Evolutionary conservation across 192 early-diverging fungal genomes (phyloP).

Genomic region (Coemansia sp.): DNA sequence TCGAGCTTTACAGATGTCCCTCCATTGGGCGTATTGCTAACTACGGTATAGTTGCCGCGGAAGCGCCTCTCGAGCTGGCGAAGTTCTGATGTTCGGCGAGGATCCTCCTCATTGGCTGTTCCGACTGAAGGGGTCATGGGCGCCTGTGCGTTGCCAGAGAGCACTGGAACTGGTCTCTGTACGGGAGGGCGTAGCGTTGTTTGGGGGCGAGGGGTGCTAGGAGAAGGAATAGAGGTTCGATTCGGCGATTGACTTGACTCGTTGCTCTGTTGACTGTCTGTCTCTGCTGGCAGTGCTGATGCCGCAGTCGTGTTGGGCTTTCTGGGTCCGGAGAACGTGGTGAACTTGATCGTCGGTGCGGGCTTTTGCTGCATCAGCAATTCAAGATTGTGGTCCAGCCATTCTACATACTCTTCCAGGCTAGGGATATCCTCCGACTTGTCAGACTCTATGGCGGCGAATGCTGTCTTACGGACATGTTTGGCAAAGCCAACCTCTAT

Average conservation of each 20-base stretch:
- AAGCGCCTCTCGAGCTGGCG: constrained; percentile 51
- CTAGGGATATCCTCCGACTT: constrained; percentile 16
- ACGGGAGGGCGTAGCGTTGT: constrained; percentile 28
- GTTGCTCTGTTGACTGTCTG: not conserved
- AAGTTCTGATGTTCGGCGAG: constrained; percentile 30
- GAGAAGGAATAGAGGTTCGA: not conserved
- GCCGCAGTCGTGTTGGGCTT: constrained; percentile 5
- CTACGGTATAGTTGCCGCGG: constrained; percentile 26
- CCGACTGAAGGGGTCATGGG: not conserved
- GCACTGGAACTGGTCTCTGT: constrained; percentile 18
- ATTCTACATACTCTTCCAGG: constrained; percentile 43
- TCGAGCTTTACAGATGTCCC: constrained; percentile 20
- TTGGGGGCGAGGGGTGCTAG: not conserved
- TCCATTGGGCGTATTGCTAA: constrained; percentile 5
- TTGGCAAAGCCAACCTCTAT: constrained; percentile 41
- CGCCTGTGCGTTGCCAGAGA: not conserved
- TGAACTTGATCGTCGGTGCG: constrained; percentile 61
- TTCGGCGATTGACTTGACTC: not conserved
- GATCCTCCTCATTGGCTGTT: not conserved
- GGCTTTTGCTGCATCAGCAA: constrained; percentile 59
- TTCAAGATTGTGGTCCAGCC: constrained; percentile 68
- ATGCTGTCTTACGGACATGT: constrained; percentile 26
- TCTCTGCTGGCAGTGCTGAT: not conserved
- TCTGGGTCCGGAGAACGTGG: constrained; percentile 16
- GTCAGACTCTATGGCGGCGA: constrained; percentile 21